Base-by-base conservation (phyloP, 208 protist species). In the Trypanosoma melophagium region DNA sequence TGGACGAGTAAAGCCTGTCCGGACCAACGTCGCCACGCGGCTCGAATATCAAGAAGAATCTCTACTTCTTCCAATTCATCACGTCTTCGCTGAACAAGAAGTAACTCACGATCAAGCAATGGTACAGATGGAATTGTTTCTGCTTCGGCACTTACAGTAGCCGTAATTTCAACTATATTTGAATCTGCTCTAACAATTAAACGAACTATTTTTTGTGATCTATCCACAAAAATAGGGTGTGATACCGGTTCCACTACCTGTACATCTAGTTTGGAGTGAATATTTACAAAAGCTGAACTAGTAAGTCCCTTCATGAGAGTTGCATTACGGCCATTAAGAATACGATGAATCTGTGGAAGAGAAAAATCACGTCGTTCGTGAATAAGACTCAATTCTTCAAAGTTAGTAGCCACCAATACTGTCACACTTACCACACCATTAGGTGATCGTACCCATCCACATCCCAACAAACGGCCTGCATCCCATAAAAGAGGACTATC, bases 371-470 rank as follows among this genome's bases (percentile, higher is more conserved):
- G 69, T 13, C 64, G 75, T 42, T 81, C 67, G 40, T 63, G 72
- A 47, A 92, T 83, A 28, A 87, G 35, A 50, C 84, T 80, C 35
- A 90, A 77, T 76, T 91, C 83, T 73, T 93, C 87, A 70, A 84
- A 95, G 25, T 80, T 84, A 3, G 77, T 86, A 16, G 86, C 87
- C 13, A 95, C 53, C 22, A 95, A 50, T 42, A 93, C 44, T 28
- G 84, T 92, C 21, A 89, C 78, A 55, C 74, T 79, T 22, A 91
- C 76, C 17, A 49, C 44, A 19, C 69, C 70, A 69, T 71, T 50
- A 31, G 52, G 41, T 8, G 61, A 10, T 25, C 79, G 82, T 60
- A 91, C 86, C 84, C 86, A 95, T 28, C 81, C 74, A 61, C 77
- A 81, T 22, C 89, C 89, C 3, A 90, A 25, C 22, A 89, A 65